phyloP scores from a whole-genome alignment of 768 basidiomycete genomes.

The Suillus plorans region DNA sequence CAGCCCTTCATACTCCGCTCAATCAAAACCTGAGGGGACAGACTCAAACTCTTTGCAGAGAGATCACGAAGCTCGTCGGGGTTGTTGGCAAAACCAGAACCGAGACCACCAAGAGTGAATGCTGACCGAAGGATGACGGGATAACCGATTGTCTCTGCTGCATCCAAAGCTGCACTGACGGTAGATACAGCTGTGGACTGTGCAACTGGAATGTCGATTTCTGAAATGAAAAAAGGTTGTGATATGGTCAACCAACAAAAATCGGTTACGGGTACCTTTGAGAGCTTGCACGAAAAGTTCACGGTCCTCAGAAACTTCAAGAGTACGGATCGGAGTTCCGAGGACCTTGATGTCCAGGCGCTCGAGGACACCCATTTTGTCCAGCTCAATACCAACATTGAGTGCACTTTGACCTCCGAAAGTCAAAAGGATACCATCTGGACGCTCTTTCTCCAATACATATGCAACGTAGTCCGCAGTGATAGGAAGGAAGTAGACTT shows the following conservation, averaged over 20 bases:
- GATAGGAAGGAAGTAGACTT: slow-evolving; percentile 97
- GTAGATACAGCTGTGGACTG: slow-evolving; percentile 96
- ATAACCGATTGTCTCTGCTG: slow-evolving; percentile 91
- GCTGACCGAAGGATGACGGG: slow-evolving; percentile 97
- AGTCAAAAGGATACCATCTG: slow-evolving; percentile 95
- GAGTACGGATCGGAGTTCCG: slow-evolving; percentile 91
- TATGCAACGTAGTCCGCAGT: slow-evolving; percentile 98
- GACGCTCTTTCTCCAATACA: slow-evolving; percentile 96
- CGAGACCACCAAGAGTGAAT: slow-evolving; percentile 96
- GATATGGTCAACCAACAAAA: background rate
- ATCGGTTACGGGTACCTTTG: slow-evolving; percentile 58
- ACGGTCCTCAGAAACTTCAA: slow-evolving; percentile 96
- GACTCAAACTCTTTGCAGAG: slow-evolving; percentile 84
- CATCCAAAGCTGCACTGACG: slow-evolving; percentile 88
- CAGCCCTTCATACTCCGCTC: slow-evolving; percentile 99
- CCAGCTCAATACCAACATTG: slow-evolving; percentile 95
- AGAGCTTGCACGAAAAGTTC: slow-evolving; percentile 95
- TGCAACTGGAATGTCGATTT: slow-evolving; percentile 95
- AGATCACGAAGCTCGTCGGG: slow-evolving; percentile 93
- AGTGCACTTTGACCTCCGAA: slow-evolving; percentile 98
- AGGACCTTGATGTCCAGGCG: slow-evolving; percentile 90
- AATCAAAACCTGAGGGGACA: slow-evolving; percentile 94
- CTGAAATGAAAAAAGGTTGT: slow-evolving; percentile 40
- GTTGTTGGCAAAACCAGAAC: slow-evolving; percentile 96
- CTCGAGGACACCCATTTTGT: slow-evolving; percentile 95